Evolutionary conservation across 768 basidiomycete species (phyloP).

Genomic region (Cyclocybe aegerita): DNA sequence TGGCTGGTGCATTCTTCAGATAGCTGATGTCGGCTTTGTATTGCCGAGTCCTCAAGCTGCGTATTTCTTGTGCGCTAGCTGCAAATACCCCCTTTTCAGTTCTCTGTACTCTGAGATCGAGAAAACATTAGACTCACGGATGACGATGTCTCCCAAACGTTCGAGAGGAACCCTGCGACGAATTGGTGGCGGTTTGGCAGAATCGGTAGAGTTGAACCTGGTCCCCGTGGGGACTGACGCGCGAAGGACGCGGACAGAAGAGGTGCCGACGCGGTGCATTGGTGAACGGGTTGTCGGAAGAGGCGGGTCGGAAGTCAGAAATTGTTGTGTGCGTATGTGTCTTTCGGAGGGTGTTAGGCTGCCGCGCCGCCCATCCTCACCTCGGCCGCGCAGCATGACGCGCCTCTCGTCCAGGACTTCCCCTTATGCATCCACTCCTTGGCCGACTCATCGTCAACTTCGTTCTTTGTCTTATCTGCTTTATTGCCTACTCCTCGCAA

Average conservation of each 20-base stretch:
- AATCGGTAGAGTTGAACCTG: slow-evolving; percentile 9
- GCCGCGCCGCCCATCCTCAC: background rate
- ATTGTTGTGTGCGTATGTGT: slow-evolving; percentile 18
- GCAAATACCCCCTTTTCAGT: background rate
- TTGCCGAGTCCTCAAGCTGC: background rate
- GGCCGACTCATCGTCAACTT: slow-evolving; percentile 66
- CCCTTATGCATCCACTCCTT: slow-evolving; percentile 41
- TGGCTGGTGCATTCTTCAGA: slow-evolving; percentile 20
- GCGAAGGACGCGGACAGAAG: slow-evolving; percentile 7
- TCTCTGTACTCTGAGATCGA: background rate
- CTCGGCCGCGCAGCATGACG: background rate
- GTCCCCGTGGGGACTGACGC: slow-evolving; percentile 1
- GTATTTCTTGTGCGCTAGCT: slow-evolving; percentile 8
- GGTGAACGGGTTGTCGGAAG: background rate
- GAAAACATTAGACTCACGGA: slow-evolving; percentile 28
- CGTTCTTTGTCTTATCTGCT: slow-evolving; percentile 73
- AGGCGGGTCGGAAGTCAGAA: slow-evolving; percentile 5
- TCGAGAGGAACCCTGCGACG: slow-evolving; percentile 1
- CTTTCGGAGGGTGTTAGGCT: slow-evolving; percentile 13
- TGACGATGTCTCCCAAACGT: slow-evolving; percentile 22
- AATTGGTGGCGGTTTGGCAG: background rate
- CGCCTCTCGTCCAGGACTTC: background rate
- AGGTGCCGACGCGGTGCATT: slow-evolving; percentile 16
- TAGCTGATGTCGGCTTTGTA: slow-evolving; percentile 27
- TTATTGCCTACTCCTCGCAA: slow-evolving; percentile 89